Evolutionary conservation across 2,329 filamentous ascomycete species (phyloP), one percentile per base, ranked within the genome.

Genomic region (Aspergillus jensenii): DNA sequence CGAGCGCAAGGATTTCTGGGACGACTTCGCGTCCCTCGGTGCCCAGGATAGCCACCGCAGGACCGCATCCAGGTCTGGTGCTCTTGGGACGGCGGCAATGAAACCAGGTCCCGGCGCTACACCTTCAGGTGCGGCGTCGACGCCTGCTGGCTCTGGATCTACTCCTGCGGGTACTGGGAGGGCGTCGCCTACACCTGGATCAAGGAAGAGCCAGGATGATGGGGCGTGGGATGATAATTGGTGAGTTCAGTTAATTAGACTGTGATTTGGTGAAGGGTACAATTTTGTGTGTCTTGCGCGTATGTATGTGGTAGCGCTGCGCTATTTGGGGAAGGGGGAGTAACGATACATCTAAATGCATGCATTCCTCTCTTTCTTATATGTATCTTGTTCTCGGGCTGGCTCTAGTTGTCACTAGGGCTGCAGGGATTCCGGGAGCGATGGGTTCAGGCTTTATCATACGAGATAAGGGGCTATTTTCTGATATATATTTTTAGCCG

Each of bases 1-100:
- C 7, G 85, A 87, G 59, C 90, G 88, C 75, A 89, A 89, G 71
- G 89, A 90, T 65, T 96, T 96, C 76, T 97, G 93, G 93, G 93
- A 96, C 72, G 89, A 89, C 65, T 96, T 98, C 75, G 88, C 91
- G 0, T 85, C 84, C 27, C 74, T 88, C 25, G 88, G 86, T 0
- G 60, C 59, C 19, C 59, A 73, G 55, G 65, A 72, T 19, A 63
- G 53, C 17, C 62, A 70, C 59, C 57, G 67, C 35, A 60, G 70
- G 50, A 63, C 65, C 61, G 77, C 66, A 23, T 70, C 65, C 33
- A 66, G 76, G 60, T 78, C 79, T 47, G 82, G 81, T 51, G 77
- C 78, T 31, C 82, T 88, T 62, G 86, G 86, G 8, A 89, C 86
- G n/a, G 81, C 81, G 62, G 85, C 85, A 17, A 83, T 88, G 80